Evolutionary conservation across 2,329 filamentous ascomycete genomes (phyloP).

Genomic region (Aspergillus sp.): DNA sequence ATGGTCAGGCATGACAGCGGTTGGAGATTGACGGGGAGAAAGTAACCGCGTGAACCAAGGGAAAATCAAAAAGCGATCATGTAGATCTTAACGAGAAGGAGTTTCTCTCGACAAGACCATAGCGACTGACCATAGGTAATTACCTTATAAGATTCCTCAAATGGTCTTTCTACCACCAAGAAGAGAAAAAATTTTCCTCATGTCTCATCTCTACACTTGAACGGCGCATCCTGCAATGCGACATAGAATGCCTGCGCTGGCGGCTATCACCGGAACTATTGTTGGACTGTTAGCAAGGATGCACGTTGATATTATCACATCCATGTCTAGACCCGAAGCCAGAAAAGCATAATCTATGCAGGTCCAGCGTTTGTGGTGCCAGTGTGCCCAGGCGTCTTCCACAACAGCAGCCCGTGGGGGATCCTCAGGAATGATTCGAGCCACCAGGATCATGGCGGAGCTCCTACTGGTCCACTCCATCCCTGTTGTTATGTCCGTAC

Average conservation of each 20-base stretch:
- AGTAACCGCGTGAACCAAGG: background rate
- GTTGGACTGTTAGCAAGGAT: slow-evolving; percentile 11
- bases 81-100: slow-evolving; percentile 18
- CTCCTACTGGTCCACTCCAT: slow-evolving; percentile 1
- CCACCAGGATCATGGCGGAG: slow-evolving; percentile 7
- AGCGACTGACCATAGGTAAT: slow-evolving; percentile 8
- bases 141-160: slow-evolving; percentile 14
- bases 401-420: slow-evolving; percentile 4
- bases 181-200: slow-evolving; percentile 5
- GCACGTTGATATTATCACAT: slow-evolving; percentile 8
- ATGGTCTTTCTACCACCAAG: background rate
- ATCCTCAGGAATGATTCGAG: slow-evolving; percentile 8
- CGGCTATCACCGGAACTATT: slow-evolving; percentile 18
- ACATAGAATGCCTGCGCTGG: slow-evolving; percentile 13
- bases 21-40: background rate
- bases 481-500: background rate
- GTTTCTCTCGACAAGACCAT: slow-evolving; percentile 7
- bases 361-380: slow-evolving; percentile 6
- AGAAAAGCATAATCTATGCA: slow-evolving; percentile 11
- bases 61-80: slow-evolving; percentile 15
- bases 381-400: slow-evolving; percentile 2
- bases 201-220: slow-evolving; percentile 10
- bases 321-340: slow-evolving; percentile 14
- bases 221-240: slow-evolving; percentile 18
- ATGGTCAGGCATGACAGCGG: background rate